phyloP scores from a whole-genome alignment of 805 yeast genomes.

The Wickerhamiella siamensis region DNA sequence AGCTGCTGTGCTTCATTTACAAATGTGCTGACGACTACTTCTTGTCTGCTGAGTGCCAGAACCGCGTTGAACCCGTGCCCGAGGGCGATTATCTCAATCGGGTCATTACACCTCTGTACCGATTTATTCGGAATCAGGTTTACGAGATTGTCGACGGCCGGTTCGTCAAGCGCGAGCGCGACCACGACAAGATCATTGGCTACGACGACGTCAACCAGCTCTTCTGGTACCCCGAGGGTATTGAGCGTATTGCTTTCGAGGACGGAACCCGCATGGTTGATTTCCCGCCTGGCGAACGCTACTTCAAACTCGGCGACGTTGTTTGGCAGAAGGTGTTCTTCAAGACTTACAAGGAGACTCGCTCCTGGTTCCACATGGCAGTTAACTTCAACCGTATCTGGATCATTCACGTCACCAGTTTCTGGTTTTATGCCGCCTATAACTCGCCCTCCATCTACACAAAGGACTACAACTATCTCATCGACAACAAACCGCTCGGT shows the following conservation, averaged over 20 bases:
- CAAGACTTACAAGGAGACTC: conserved; percentile 88
- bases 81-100: conserved; percentile 78
- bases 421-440: conserved; percentile 91
- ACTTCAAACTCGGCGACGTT: conserved; percentile 76
- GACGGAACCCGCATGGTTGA: conserved; percentile 90
- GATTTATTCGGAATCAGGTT: conserved; percentile 53
- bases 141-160: conserved; percentile 41
- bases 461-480: conserved; percentile 65
- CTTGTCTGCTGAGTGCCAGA: conserved; percentile 79
- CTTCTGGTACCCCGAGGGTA: conserved; percentile 99
- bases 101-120: conserved; percentile 78
- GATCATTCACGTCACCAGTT: conserved; percentile 79
- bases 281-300: conserved; percentile 80
- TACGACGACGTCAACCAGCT: conserved; percentile 97
- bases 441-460: conserved; percentile 89
- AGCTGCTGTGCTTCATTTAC: conserved; percentile 82
- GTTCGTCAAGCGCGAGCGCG: conserved; percentile 50
- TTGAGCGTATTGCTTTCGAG: conserved; percentile 75
- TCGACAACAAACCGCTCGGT: conserved; percentile 74
- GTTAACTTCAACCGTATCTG: conserved; percentile 97
- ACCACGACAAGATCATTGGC: conserved; percentile 50
- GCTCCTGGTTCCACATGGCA: conserved; percentile 94
- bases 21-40: conserved; percentile 89
- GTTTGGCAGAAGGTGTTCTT: conserved; percentile 85
- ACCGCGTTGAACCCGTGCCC: conserved; percentile 33